Percentiles rank a stretch among this genome's conserved stretches.
Evolutionary conservation across 2,329 filamentous ascomycete genomes (phyloP).

Genomic region (Ophiostoma triangulosporum): DNA sequence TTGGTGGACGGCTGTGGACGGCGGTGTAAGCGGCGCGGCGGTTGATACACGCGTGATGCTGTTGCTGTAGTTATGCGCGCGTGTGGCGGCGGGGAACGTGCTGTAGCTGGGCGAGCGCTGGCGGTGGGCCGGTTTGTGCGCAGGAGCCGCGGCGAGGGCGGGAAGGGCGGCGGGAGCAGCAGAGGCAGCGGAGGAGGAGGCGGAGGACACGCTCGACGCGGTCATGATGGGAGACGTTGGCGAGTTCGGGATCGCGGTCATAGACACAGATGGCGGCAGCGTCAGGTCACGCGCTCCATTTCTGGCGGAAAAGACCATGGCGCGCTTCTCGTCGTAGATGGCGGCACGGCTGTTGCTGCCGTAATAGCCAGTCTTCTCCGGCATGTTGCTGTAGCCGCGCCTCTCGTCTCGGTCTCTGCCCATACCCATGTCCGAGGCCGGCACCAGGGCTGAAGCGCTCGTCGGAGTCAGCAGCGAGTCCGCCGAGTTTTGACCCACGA

Average conservation of each 20-base stretch:
- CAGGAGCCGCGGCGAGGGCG: not conserved
- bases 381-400: not conserved
- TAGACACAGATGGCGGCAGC: not conserved
- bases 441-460: not conserved
- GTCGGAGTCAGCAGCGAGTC: not conserved
- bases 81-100: slow-evolving; percentile 3
- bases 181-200: not conserved
- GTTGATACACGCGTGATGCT: not conserved
- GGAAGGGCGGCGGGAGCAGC: not conserved
- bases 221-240: not conserved
- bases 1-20: not conserved
- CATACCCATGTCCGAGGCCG: slow-evolving; percentile 23
- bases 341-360: not conserved
- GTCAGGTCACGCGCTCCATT: not conserved
- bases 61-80: not conserved
- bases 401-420: not conserved
- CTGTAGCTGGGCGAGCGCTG: slow-evolving; percentile 7
- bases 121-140: not conserved
- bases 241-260: not conserved
- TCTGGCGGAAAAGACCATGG: not conserved
- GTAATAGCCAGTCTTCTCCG: not conserved
- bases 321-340: not conserved
- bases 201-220: not conserved
- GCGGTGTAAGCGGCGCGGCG: not conserved
- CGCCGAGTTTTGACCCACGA: not conserved